A percentile compares a stretch with the other conserved stretches of the same genome.
phyloP scores from a whole-genome alignment of 306 rosid genomes.

The Cercis canadensis region DNA sequence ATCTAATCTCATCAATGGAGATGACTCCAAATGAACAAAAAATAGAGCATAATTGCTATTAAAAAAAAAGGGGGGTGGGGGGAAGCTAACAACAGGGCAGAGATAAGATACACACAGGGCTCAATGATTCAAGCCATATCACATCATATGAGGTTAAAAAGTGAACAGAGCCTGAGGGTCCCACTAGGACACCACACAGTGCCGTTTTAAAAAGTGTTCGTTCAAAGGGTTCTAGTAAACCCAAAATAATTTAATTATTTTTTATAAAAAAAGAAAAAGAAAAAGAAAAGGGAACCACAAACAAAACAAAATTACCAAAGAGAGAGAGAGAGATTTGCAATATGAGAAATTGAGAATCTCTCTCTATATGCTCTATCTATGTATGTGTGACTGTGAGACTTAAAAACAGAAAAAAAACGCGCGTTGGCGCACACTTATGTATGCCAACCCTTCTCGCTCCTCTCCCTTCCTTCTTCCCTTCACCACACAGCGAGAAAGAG shows the following conservation, averaged over 20 bases:
- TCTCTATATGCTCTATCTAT: neutral
- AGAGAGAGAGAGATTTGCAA: neutral
- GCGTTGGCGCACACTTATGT: slow-evolving; percentile 31
- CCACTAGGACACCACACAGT: slow-evolving; percentile 42
- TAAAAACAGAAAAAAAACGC: slow-evolving; percentile 35
- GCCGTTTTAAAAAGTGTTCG: slow-evolving; percentile 45
- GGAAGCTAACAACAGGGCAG: neutral
- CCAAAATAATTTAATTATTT: neutral
- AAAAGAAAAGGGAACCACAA: neutral
- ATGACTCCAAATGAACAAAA: no score
- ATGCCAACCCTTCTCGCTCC: slow-evolving; percentile 30
- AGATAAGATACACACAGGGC: slow-evolving; percentile 21
- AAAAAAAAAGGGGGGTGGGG: no score
- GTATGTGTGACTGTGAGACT: no score
- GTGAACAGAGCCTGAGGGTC: slow-evolving; percentile 31
- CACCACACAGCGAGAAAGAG: neutral
- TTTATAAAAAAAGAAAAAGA: neutral
- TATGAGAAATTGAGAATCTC: no score
- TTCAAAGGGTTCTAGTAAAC: slow-evolving; percentile 44
- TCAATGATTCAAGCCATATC: slow-evolving; percentile 61
- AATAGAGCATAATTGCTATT: no score
- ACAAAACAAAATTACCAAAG: neutral
- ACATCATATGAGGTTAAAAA: slow-evolving; percentile 62
- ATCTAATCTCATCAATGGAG: no score
- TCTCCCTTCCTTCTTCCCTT: neutral